Percentiles rank a stretch among this genome's conserved stretches.
phyloP scores from a whole-genome alignment of 2,329 filamentous ascomycete genomes.

The Cladophialophora carrionii region DNA sequence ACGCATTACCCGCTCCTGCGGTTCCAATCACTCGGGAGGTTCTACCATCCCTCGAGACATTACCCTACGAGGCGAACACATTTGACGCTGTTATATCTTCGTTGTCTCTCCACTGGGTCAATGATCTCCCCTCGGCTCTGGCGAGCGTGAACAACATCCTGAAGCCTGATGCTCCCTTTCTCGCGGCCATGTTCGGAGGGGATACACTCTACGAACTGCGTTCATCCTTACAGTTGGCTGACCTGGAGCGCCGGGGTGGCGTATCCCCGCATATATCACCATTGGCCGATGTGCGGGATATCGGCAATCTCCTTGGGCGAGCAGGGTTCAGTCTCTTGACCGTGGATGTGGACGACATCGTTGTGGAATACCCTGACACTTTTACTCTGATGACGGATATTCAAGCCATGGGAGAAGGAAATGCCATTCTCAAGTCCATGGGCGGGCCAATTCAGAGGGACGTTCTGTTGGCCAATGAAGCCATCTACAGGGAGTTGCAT shows the following conservation, averaged over 20 bases:
- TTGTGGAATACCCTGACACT: constrained; percentile 88
- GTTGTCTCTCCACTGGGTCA: constrained; percentile 93
- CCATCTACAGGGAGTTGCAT: constrained; percentile 85
- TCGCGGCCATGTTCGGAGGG: constrained; percentile 94
- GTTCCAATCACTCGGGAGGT: constrained; percentile 77
- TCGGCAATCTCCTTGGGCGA: constrained; percentile 81
- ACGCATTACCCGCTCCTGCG: constrained; percentile 56
- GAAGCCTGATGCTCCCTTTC: constrained; percentile 87
- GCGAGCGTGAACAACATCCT: constrained; percentile 82
- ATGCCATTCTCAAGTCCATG: constrained; percentile 71
- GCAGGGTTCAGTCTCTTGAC: constrained; percentile 95
- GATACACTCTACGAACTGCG: constrained; percentile 93
- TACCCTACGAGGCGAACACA: constrained; percentile 74
- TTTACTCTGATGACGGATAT: constrained; percentile 92
- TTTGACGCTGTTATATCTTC: constrained; percentile 93
- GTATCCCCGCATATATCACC: constrained; percentile 90
- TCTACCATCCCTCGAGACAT: constrained; percentile 65
- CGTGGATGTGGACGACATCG: constrained; percentile 94
- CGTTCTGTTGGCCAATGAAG: constrained; percentile 82
- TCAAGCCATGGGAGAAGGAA: constrained; percentile 94
- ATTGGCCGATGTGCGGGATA: constrained; percentile 85
- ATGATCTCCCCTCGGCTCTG: constrained; percentile 85
- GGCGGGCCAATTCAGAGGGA: constrained; percentile 81
- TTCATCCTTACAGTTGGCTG: constrained; percentile 88
- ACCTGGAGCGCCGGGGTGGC: constrained; percentile 86